Base-by-base conservation (phyloP, 139 green algal genomes). In the Micromonas commoda region DNA sequence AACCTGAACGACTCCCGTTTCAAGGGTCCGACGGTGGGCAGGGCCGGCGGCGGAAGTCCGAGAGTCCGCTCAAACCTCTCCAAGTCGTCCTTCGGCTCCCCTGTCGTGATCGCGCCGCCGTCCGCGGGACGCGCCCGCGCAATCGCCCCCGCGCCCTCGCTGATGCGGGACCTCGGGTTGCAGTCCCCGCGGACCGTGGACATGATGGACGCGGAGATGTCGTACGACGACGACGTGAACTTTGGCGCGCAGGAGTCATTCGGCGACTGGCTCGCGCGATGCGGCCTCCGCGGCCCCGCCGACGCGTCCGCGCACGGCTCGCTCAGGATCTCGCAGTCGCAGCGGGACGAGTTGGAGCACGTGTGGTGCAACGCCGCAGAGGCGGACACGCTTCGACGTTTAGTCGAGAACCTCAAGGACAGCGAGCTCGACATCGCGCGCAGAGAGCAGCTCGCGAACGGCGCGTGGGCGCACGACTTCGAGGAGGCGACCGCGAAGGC, bases 351-450 rank as follows among this genome's bases (percentile, higher is more conserved):
- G 35, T 6, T 75, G 3, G 29, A 63, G 37, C 21, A 2, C 24
- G 19, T 33, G 68, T 29, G 68, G 28, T 35, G 23, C 28, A 71
- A 38, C 24, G 24, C 61, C n/a, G 61, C 26, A 32, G 63, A 75
- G 37, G 34, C 38, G 37, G 23, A 63, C 2, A 19, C 37, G 37
- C 21, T 75, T 19, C 37, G 37, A n/a, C 20, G 19, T 4, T n/a
- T 32, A 20, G 28, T 75, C 5, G 38, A 75, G n/a, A 75, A 75
- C 37, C 4, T 75, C 37, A 75, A 75, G 29, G 68, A 75, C 53
- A 34, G 34, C 1, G 68, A 75, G 68, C 38, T 75, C 6, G 37
- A 63, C 5, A 34, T 75, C 37, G 37, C 68, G 68, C 23, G 33
- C 24, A 32, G 1, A 2, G 35, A 75, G 24, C 9, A 9, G 45